Percentiles rank a stretch among this genome's conserved stretches.
Conservation (phyloP, 106 monocot genomes). For the Dioscorea alata region DNA sequence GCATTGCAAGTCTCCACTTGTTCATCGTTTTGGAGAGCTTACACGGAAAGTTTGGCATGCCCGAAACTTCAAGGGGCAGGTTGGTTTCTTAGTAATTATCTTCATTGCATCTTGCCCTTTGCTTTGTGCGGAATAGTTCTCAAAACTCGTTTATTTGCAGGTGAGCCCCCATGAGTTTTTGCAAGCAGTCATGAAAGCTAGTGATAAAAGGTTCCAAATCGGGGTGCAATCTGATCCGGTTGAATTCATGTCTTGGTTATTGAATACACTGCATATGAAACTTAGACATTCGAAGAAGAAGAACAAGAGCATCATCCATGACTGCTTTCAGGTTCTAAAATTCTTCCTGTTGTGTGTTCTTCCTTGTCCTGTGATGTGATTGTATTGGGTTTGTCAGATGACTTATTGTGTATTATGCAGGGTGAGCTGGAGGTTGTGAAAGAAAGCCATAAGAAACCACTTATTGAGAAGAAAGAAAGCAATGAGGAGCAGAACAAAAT, state of each 20-base stretch:
- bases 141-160: slow-evolving; percentile 27
- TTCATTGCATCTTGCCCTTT: slow-evolving; percentile 1
- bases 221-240: slow-evolving; percentile 98
- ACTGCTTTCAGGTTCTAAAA: slow-evolving; percentile 81
- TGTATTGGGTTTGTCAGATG: background rate
- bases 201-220: slow-evolving; percentile 88
- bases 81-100: slow-evolving; percentile 10
- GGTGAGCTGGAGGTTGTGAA: slow-evolving; percentile 97
- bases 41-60: slow-evolving; percentile 96
- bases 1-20: slow-evolving; percentile 82
- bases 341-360: background rate
- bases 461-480: slow-evolving; percentile 60
- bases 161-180: slow-evolving; percentile 98
- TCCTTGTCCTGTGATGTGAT: background rate
- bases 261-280: slow-evolving; percentile 84
- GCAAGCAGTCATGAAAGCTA: slow-evolving; percentile 98
- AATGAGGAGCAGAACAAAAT: slow-evolving; percentile 38
- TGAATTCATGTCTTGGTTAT: slow-evolving; percentile 97
- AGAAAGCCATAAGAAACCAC: slow-evolving; percentile 58
- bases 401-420: slow-evolving; percentile 22
- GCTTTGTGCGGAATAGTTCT: background rate
- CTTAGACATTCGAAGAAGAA: slow-evolving; percentile 75
- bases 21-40: slow-evolving; percentile 94
- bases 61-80: slow-evolving; percentile 99
- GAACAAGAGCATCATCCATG: slow-evolving; percentile 69